Evolutionary conservation across 1,139 yeast genomes (phyloP).

Genomic region (Scheffersomyces titani): DNA sequence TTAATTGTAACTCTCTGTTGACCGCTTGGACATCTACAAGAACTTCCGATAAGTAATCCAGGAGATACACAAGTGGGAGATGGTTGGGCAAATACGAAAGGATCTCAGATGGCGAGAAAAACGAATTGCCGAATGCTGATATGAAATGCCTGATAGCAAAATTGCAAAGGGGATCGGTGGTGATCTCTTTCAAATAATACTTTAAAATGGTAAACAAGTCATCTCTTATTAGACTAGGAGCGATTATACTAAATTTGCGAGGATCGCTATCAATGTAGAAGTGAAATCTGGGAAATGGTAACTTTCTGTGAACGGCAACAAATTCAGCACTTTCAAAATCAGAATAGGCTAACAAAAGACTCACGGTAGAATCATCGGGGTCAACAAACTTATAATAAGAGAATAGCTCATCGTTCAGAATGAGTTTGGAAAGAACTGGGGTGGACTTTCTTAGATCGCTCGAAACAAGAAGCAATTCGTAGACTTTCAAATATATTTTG

Average conservation of each 20-base stretch:
- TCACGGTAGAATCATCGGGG: background rate
- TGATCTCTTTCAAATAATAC: conserved; percentile 19
- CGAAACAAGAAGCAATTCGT: conserved; percentile 25
- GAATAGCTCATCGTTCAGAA: background rate
- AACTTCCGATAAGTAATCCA: conserved; percentile 25
- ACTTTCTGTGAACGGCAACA: conserved; percentile 21
- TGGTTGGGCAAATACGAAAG: conserved; percentile 31
- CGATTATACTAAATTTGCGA: background rate
- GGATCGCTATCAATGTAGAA: conserved; percentile 15
- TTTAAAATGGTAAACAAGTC: conserved; percentile 20
- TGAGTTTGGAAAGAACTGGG: background rate
- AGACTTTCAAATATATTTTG: conserved; percentile 32
- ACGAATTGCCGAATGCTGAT: conserved; percentile 18
- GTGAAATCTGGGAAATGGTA: conserved; percentile 23
- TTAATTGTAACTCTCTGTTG: conserved; percentile 20
- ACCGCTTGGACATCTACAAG: conserved; percentile 22
- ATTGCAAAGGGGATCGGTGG: conserved; percentile 12
- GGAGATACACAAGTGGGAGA: conserved; percentile 34
- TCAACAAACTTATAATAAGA: background rate
- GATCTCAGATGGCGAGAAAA: conserved; percentile 26
- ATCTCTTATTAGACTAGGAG: conserved; percentile 1
- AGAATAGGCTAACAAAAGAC: background rate
- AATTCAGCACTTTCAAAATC: conserved; percentile 41
- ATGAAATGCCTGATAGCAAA: conserved; percentile 34
- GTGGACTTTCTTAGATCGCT: background rate